Percentiles rank a stretch among this genome's conserved stretches.
phyloP scores from a whole-genome alignment of 345 rosid genomes.

The Eucalyptus grandis region DNA sequence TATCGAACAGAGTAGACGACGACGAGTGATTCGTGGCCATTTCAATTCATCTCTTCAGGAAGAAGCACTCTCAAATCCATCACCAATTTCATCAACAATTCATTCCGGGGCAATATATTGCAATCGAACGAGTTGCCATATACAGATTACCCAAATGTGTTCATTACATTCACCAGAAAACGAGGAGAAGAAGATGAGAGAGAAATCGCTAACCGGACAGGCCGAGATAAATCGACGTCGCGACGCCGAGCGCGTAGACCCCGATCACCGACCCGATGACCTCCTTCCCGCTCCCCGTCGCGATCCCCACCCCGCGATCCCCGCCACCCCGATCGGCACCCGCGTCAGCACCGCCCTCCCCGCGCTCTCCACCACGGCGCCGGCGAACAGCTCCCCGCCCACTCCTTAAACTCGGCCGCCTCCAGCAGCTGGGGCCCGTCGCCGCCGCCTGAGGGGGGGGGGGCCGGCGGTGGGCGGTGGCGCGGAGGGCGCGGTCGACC shows the following conservation, averaged over 20 bases:
- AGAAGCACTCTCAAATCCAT: background rate
- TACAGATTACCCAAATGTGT: background rate
- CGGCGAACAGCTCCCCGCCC: constrained; percentile 62
- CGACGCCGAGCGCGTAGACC: constrained; percentile 69
- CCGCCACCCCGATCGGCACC: constrained; percentile 59
- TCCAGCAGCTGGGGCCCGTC: constrained; percentile 15
- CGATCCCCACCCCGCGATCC: constrained; percentile 60
- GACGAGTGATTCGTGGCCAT: background rate
- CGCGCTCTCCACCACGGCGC: constrained; percentile 49
- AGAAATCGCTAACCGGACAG: constrained; percentile 27
- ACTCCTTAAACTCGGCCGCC: constrained; percentile 31
- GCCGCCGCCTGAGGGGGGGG: background rate
- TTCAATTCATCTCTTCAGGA: background rate
- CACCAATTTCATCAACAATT: background rate
- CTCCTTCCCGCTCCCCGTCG: constrained; percentile 32
- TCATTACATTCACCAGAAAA: background rate
- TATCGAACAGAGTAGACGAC: background rate
- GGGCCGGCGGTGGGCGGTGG: background rate
- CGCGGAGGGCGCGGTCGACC: constrained; percentile 58
- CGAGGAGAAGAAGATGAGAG: background rate
- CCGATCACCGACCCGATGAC: constrained; percentile 59
- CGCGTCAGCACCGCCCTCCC: constrained; percentile 45
- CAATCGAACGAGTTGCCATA: background rate
- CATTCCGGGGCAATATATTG: background rate
- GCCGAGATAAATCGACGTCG: constrained; percentile 55